A percentile compares a stretch with the other conserved stretches of the same genome.
Evolutionary conservation across 2,329 filamentous ascomycete genomes (phyloP).

Genomic region (Phialophora tarda): DNA sequence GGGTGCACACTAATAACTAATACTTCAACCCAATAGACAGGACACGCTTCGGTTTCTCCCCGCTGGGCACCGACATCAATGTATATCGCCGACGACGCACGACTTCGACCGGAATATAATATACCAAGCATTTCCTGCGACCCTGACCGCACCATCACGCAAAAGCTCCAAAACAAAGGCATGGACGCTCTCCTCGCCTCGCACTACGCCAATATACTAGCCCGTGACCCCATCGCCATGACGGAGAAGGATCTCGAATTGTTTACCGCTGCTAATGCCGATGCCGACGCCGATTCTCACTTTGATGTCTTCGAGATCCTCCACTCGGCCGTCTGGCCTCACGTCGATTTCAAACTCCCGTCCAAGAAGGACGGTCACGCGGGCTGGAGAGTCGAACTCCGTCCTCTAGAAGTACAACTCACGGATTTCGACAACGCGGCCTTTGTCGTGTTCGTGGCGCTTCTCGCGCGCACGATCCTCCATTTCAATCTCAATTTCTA

Average conservation of each 20-base stretch:
- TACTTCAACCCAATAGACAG: background rate
- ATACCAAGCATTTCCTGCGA: conserved; percentile 61
- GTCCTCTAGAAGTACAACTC: conserved; percentile 97
- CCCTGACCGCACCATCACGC: conserved; percentile 69
- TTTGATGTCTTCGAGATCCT: conserved; percentile 93
- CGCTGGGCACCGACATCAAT: conserved; percentile 73
- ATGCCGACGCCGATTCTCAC: conserved; percentile 65
- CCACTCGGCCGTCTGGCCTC: conserved; percentile 97
- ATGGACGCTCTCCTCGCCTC: conserved; percentile 94
- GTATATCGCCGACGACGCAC: conserved; percentile 86
- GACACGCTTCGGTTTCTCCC: conserved; percentile 82
- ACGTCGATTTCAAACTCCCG: conserved; percentile 97
- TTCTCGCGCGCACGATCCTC: conserved; percentile 88
- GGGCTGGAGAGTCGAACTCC: conserved; percentile 95
- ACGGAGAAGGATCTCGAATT: conserved; percentile 78
- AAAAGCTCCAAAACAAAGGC: conserved; percentile 74
- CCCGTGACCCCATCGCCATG: conserved; percentile 91
- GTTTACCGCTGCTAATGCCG: conserved; percentile 65
- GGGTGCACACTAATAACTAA: background rate
- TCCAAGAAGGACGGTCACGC: conserved; percentile 79
- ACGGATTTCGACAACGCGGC: conserved; percentile 98
- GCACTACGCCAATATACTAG: conserved; percentile 97
- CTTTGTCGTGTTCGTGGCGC: conserved; percentile 93
- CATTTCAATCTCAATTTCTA: conserved; percentile 96
- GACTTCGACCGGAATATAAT: conserved; percentile 66